Evolutionary conservation across 2,329 filamentous ascomycete species (phyloP).

Genomic region (Davidsoniella australis): DNA sequence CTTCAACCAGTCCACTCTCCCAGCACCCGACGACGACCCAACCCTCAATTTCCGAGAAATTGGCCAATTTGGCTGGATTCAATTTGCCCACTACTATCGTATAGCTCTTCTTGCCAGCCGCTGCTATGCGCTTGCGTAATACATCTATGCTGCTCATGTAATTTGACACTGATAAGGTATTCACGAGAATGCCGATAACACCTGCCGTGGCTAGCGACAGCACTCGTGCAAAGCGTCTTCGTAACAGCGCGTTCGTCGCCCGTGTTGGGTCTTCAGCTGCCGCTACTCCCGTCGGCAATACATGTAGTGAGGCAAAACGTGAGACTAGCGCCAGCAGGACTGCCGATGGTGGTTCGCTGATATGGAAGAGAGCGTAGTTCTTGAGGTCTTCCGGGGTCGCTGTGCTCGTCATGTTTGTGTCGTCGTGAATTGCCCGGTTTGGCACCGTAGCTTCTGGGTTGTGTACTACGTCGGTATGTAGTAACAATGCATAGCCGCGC

Average conservation of each 20-base stretch:
- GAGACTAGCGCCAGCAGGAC: conserved; percentile 77
- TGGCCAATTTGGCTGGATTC: conserved; percentile 88
- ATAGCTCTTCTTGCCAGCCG: conserved; percentile 84
- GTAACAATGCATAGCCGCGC: conserved; percentile 52
- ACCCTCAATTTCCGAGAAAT: conserved; percentile 86
- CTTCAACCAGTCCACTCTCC: conserved; percentile 87
- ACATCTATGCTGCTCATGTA: conserved; percentile 68
- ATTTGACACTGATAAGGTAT: conserved; percentile 82
- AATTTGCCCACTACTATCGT: conserved; percentile 93
- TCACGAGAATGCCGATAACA: conserved; percentile 86
- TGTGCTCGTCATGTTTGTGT: conserved; percentile 16
- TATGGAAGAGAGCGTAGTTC: conserved; percentile 65
- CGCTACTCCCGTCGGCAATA: conserved; percentile 48
- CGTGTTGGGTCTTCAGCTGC: conserved; percentile 24
- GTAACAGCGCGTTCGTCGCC: conserved; percentile 39
- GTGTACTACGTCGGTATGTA: conserved; percentile 55
- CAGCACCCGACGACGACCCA: conserved; percentile 98
- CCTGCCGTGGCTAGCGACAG: conserved; percentile 64
- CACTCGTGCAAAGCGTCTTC: conserved; percentile 75
- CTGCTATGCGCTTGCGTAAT: conserved; percentile 54
- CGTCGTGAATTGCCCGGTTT: conserved; percentile 37
- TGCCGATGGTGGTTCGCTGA: conserved; percentile 62
- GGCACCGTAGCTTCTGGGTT: conserved; percentile 68
- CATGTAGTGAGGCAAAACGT: conserved; percentile 60
- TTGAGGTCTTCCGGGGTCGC: conserved; percentile 32